Evolutionary conservation across 2,329 filamentous ascomycete species (phyloP).

Genomic region (Beauveria varroae): DNA sequence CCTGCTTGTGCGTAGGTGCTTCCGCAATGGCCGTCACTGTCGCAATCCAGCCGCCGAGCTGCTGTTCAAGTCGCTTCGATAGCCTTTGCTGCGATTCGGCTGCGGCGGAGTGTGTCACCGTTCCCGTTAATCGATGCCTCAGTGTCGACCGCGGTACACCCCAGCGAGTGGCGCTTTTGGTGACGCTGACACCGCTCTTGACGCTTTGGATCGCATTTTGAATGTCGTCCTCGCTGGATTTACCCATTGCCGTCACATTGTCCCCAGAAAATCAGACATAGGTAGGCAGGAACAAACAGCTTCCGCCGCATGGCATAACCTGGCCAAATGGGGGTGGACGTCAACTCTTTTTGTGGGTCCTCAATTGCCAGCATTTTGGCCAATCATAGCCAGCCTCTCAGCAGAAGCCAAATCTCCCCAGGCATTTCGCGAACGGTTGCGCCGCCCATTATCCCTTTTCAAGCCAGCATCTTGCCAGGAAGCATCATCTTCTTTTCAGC

Average conservation of each 20-base stretch:
- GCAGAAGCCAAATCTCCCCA: not conserved
- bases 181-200: not conserved
- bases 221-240: not conserved
- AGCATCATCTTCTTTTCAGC: slow-evolving; percentile 2
- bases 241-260: not conserved
- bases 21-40: not conserved
- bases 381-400: not conserved
- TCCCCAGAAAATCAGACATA: not conserved
- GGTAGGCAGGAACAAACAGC: not conserved
- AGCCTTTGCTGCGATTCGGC: slow-evolving; percentile 6
- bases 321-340: not conserved
- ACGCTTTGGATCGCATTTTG: slow-evolving; percentile 1
- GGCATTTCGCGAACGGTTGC: not conserved
- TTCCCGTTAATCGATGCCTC: not conserved
- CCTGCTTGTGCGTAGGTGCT: slow-evolving; percentile 5
- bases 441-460: not conserved
- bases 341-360: not conserved
- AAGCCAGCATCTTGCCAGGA: not conserved
- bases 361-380: not conserved
- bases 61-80: slow-evolving; percentile 7
- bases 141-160: not conserved
- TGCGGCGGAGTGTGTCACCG: not conserved
- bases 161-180: not conserved
- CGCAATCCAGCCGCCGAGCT: slow-evolving; percentile 10
- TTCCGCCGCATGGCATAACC: not conserved